These are phyloP conservation scores for Candida silvicultrix DNA, from an alignment of 805 yeast species.

Conservation along the genomic window DNA sequence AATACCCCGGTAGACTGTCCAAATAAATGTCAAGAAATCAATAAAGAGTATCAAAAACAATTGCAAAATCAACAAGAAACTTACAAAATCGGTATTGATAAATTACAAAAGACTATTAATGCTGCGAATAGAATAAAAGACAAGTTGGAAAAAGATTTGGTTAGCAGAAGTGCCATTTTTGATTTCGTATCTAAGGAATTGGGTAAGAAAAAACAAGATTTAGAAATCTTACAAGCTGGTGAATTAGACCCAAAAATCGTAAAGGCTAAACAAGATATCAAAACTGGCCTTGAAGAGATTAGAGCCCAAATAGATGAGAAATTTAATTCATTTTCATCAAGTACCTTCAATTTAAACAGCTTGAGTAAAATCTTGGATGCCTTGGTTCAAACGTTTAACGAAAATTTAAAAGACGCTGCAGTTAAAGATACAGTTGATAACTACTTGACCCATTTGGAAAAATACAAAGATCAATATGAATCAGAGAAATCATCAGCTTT, in stretches of 20 bases:
- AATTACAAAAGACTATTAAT: conserved; percentile 11
- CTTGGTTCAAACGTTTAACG: conserved; percentile 60
- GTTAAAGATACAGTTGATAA: conserved; percentile 66
- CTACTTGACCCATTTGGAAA: conserved; percentile 18
- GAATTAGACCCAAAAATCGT: conserved; percentile 9
- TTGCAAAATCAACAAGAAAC: conserved; percentile 4
- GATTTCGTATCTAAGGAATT: conserved; percentile 7
- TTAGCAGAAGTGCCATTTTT: conserved; percentile 1
- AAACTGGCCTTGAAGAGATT: conserved; percentile 16
- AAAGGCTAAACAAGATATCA: conserved; percentile 8
- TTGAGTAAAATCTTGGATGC: conserved; percentile 34
- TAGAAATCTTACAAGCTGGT: conserved; percentile 4
- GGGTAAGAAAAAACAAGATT: conserved; percentile 3
- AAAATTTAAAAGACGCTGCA: conserved; percentile 80
- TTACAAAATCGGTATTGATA: conserved; percentile 13
- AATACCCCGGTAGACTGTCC: conserved; percentile 19
- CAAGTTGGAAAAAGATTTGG: conserved; percentile 24
- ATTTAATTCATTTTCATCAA: conserved; percentile 15
- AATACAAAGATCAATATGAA: conserved; percentile 5
- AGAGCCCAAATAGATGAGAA: conserved; percentile 7
- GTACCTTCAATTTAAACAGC: conserved; percentile 16
- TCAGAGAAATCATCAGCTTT: neutral
- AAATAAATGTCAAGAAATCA: conserved; percentile 23
- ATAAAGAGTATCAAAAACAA: conserved; percentile 12
- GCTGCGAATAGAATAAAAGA: conserved; percentile 18